Base-by-base conservation (phyloP, 2,329 filamentous ascomycete genomes). In the Colletotrichum aenigma region DNA sequence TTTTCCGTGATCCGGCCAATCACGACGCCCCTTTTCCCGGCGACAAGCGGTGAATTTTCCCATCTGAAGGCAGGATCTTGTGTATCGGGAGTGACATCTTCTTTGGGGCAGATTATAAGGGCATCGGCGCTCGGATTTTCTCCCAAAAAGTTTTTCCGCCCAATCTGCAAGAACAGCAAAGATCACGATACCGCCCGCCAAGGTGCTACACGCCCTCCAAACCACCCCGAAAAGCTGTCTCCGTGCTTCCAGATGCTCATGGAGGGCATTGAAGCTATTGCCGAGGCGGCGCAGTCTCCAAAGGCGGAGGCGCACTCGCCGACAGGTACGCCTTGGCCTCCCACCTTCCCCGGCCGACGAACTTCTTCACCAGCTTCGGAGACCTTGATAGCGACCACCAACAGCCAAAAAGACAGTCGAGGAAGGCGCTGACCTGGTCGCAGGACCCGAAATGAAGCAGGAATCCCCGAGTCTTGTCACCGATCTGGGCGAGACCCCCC, bases 81-180 rank as follows among this genome's bases (percentile, higher is more conserved):
- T 86, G 84, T 86, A 86, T 86, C 84, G 79, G 78, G 74, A 73
- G 77, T 79, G 79, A 78, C 81, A 75, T 80, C 80, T 82, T 79
- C 81, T 82, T 81, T 81, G 84, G 84, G 84, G 83, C 84, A 84
- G 79, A 82, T 83, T 83, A 83, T 84, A 84, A 85, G 83, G 84
- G 84, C 84, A 85, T 77, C 78, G 77, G 80, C 70, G 77, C 76
- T 77, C 80, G 79, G 77, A 77, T 66, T 78, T 78, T 78, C 83
- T 85, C 80, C 84, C 84, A 85, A 84, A 85, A 86, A 85, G 85
- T 83, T 86, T 85, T 86, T 84, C 82, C 82, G 78, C 76, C 80
- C 80, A 81, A 79, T 78, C 79, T 79, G 77, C 79, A 78, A 71
- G 69, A 72, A 71, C 69, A 55, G 66, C 66, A 58, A 65, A 69